Base-by-base conservation (phyloP, 1,139 yeast genomes). In the Nematodospora anomalae region DNA sequence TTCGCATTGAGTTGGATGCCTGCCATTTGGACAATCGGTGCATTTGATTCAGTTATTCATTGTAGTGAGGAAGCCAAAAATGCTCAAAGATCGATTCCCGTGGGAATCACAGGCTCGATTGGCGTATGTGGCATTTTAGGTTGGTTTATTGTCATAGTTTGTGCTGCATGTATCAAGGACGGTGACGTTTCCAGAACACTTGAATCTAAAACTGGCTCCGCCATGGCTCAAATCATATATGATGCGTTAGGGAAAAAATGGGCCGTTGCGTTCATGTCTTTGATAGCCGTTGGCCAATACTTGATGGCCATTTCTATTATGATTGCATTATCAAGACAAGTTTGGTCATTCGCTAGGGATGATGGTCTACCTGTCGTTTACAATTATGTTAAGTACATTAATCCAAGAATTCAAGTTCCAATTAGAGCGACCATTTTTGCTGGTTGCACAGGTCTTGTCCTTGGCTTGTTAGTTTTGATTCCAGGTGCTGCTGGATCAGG, bases 1-100 rank as follows among this genome's bases (percentile, higher is more conserved):
- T 78, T 76, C 53, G 57, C 76, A 48, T 57, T 75, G 33, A 69
- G 80, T 13, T 74, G 83, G 74, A 71, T 80, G 71, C 79, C 85
- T 2, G 80, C 83, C 1, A 75, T 75, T 36, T 77, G 83, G 83
- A 74, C 80, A 12, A 76, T 76, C 49, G 80, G 80, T 45, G 82
- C 84, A 0, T 81, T 80, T 52, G 89, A 83, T 55, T 75, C 84
- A 6, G 79, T 83, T 48, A 79, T 81, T 33, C 89, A 82, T 57
- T 76, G 80, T 74, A 71, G 80, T 15, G 89, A 83, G 55, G 89
- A 83, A 53, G 84, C 84, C 18, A 64, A 67, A 27, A 75, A 79
- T 50, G 86, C 89, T n/a, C 66, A 79, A 12, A 67, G 62, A 36
- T 79, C 85, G 11, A 81, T 81, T 14, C 87, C 89, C 10, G 58